Conservation (phyloP, 108 stramenopile genomes). For the Nitzschia sp. region DNA sequence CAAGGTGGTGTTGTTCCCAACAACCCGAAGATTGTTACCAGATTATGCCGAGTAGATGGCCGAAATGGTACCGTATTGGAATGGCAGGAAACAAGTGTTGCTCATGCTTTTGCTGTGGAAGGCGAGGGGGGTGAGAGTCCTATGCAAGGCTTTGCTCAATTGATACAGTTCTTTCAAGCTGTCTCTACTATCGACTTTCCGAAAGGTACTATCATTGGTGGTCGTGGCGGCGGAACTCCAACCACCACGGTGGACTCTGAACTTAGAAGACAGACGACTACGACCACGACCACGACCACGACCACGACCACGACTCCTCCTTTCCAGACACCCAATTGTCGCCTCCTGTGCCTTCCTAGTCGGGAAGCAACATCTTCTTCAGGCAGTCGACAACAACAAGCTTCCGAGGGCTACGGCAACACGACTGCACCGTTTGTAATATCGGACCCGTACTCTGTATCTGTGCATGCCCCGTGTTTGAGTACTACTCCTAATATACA, state of each 20-base stretch:
- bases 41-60: slow-evolving; percentile 21
- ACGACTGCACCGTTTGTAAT: neutral
- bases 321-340: neutral
- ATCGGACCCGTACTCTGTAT: slow-evolving; percentile 25
- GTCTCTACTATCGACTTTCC: slow-evolving; percentile 18
- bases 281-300: no score
- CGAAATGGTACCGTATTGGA: slow-evolving; percentile 16
- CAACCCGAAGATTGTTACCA: neutral
- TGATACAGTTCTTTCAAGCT: slow-evolving; percentile 20
- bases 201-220: no score
- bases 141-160: slow-evolving; percentile 16
- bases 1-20: neutral
- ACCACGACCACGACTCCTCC: neutral
- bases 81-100: slow-evolving; percentile 32
- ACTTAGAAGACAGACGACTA: no score
- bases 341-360: slow-evolving; percentile 3
- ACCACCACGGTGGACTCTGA: neutral
- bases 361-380: neutral
- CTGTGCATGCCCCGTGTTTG: slow-evolving; percentile 35
- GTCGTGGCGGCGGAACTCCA: neutral
- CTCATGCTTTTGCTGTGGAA: slow-evolving; percentile 36
- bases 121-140: slow-evolving; percentile 5
- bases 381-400: no score
- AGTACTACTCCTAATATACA: no score
- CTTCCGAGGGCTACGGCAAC: no score